phyloP scores from a whole-genome alignment of 2,329 filamentous ascomycete genomes.

The Botrytis sinoallii region DNA sequence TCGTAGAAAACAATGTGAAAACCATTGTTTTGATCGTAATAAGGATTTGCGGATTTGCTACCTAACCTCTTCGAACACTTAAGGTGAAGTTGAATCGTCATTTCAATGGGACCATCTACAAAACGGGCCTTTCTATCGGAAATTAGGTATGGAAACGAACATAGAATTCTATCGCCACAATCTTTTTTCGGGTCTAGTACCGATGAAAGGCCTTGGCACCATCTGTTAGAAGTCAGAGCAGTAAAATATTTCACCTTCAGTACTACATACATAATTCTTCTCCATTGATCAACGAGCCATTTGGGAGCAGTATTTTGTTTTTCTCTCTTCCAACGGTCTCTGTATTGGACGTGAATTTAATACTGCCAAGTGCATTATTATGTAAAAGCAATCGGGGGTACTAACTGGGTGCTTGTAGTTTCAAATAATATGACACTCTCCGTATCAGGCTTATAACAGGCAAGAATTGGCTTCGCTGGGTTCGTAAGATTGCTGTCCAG shows the following conservation, averaged over 20 bases:
- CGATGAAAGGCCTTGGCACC: background rate
- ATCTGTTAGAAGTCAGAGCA: background rate
- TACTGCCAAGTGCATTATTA: background rate
- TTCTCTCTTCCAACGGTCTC: accelerated
- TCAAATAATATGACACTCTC: too few species aligned
- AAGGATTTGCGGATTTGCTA: background rate
- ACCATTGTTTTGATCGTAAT: background rate
- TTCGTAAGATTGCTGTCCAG: too few species aligned
- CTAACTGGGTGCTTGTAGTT: too few species aligned
- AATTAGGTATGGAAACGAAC: too few species aligned
- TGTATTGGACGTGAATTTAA: too few species aligned
- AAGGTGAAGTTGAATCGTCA: background rate
- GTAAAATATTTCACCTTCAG: accelerated
- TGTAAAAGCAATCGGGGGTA: background rate
- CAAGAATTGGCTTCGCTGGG: too few species aligned
- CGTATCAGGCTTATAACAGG: too few species aligned
- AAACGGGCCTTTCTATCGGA: too few species aligned
- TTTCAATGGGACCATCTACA: too few species aligned
- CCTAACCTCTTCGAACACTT: background rate
- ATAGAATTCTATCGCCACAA: accelerated
- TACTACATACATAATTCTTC: background rate
- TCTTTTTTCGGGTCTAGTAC: too few species aligned
- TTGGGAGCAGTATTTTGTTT: background rate
- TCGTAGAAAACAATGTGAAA: background rate
- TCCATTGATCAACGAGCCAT: background rate